These are phyloP conservation scores for Solanum sejunctum DNA, from an alignment of 257 asterid genomes.

Conservation along the genomic window DNA sequence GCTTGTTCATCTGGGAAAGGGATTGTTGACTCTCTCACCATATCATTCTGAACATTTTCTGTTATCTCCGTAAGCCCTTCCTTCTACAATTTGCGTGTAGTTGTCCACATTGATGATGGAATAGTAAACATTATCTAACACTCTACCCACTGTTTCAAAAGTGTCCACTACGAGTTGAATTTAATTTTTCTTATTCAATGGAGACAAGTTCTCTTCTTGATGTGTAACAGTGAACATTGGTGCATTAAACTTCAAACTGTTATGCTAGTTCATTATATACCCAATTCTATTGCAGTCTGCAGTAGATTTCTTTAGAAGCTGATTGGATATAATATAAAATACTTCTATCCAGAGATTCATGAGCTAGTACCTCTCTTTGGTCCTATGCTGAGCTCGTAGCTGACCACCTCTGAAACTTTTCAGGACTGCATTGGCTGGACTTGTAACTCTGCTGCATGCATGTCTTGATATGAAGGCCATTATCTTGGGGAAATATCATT, in stretches of 20 bases:
- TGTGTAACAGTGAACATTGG: neutral
- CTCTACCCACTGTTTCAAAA: neutral
- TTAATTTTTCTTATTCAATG: neutral
- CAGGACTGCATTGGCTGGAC: constrained; percentile 88
- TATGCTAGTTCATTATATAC: neutral
- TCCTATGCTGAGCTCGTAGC: neutral
- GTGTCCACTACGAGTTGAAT: neutral
- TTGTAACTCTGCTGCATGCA: constrained; percentile 53
- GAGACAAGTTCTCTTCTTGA: neutral
- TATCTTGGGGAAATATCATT: constrained; percentile 65
- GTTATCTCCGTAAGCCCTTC: constrained; percentile 63
- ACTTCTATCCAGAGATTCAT: neutral
- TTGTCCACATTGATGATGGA: neutral
- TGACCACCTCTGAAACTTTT: neutral
- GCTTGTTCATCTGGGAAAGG: constrained; percentile 86
- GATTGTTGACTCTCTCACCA: constrained; percentile 78
- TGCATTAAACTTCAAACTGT: neutral
- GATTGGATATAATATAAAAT: neutral
- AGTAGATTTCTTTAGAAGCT: neutral
- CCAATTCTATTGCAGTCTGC: neutral
- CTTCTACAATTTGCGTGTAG: neutral
- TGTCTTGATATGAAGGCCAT: constrained; percentile 72
- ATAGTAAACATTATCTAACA: neutral
- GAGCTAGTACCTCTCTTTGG: neutral
- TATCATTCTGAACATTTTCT: constrained; percentile 78